Evolutionary conservation across 2,329 filamentous ascomycete species (phyloP), one percentile per base, ranked within the genome.

Genomic region (Cyanodermella asteris): DNA sequence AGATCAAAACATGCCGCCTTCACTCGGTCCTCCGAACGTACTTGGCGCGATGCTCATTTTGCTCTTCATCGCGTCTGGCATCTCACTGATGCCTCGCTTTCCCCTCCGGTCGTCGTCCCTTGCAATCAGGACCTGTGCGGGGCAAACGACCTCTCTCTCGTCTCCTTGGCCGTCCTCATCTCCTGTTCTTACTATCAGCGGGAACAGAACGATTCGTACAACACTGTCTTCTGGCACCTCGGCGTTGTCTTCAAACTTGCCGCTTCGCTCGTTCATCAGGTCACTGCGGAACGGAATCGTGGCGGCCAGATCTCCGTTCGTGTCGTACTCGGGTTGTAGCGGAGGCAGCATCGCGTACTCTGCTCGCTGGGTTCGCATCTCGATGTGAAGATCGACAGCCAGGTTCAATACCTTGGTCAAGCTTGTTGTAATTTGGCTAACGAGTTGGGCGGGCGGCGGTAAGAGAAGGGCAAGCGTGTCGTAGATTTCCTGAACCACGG

Each of bases 261-360:
- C 72, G 31, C 72, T 78, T 29, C 78, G 73, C 53, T 93, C 84
- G 41, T 87, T 90, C 84, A 97, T 94, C 41, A 91, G 65, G 16
- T 74, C 66, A 2, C 84, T 75, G 42, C 91, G 91, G 64, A 97
- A 97, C 31, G 69, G 63, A 7, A 94, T 78, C 28, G 82, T 84
- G 27, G 77, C 74, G 10, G 72, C 63, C 6, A 97, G 64, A 41
- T 94, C 84, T 38, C 87, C 87, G 34, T 87, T 80, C 38, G 71
- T 73, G 48, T 94, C 82, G 49, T 91, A 94, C 47, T 93, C 81
- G 13, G 87, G 87, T 47, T 87, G 78, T 28, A 91, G 59, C 4
- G 87, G 87, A 15, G 87, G 84, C 11, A 94, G 69, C 84, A 97
- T 97, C 56, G 91, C 87, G 55, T 91, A 97, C 54, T 94, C 87